Evolutionary conservation across 1,139 yeast genomes (phyloP), one percentile per base, ranked within the genome.

Genomic region (Candida sp.): DNA sequence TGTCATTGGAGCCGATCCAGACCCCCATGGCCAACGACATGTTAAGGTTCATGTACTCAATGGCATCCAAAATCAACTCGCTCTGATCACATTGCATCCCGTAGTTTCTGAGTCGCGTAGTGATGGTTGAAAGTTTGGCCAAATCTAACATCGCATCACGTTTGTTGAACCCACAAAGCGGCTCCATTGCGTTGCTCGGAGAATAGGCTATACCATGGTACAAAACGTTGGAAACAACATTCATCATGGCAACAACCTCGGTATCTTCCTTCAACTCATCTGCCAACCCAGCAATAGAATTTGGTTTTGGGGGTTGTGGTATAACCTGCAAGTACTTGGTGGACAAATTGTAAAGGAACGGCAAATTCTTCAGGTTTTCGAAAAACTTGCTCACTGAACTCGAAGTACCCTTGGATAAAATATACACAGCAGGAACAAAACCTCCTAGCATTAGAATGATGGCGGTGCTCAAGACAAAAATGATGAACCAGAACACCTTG

Each of bases 21-120:
- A 87, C 80, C 0, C 92, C 92, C 62, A 86, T 63, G 0, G 89
- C 69, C 30, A 88, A 63, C 0, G 86, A 80, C 76, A 86, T 74
- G 56, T 85, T 77, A 40, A 86, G 63, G 25, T 77, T 69, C 50
- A 84, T 66, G 5, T 73, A 72, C 45, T 70, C 67, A 12, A 88
- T 81, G 0, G 90, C 81, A 17, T 80, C 78, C 45, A 88, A 65
- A 17, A 85, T 78, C 40, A 68, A 65, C 23, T 75, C 80, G 1
- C 80, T 77, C 61, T 86, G 91, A 42, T 77, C 66, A 58, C 93
- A 87, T 54, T 85, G 89, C 55, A 85, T 80, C 0, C 90, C 88
- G 59, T 83, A 85, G 5, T 83, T 76, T 56, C 87, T 72, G 9
- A 88, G 63, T 54, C 83, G 77, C 1, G 77, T 73, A 0, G 93